Base-by-base conservation (phyloP, 2,329 filamentous ascomycete genomes). In the Diplodia scrobiculata region DNA sequence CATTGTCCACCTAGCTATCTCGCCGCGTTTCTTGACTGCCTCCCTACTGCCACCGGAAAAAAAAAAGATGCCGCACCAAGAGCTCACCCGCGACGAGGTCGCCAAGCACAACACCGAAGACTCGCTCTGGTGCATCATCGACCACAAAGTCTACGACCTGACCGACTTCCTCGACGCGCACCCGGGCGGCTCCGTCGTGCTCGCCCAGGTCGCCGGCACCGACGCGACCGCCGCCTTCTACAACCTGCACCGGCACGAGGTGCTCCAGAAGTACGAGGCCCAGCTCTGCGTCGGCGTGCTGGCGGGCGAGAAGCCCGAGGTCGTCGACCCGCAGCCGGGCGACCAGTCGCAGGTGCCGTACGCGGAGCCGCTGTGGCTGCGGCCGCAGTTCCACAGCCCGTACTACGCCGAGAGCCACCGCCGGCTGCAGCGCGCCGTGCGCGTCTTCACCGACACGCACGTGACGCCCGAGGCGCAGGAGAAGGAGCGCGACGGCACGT, bases 221-320 rank as follows among this genome's bases (percentile, higher is more conserved):
- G 92, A 96, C 74, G 91, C 91, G 60, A 96, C 92, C 1, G 81
- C 84, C 41, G 89, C 89, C 66, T 96, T 96, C 79, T 96, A 96
- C 85, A 96, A 96, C 81, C 87, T 97, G 63, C 92, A 97, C 80
- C 84, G 92, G 29, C 91, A 96, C 71, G 92, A 96, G 78, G 91
- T 96, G n/a, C 84, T 96, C 11, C 81, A 87, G 68, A 92, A 92
- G 77, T 96, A 96, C 82, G 80, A 84, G 54, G 5, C 51, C 1
- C 83, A 86, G 72, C 84, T 96, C 19, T 89, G 86, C 77, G 84
- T 96, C 71, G 92, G 92, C 73, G 90, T 86, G 14, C 77, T 96
- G 74, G 81, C 87, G 70, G 89, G 87, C 77, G 91, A 96, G 81
- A 88, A 84, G 73, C 84, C 91, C 21, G 86, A 92, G 74, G 86